Base-by-base conservation (phyloP, 345 rosid genomes). In the Cardamine resedifolia region DNA sequence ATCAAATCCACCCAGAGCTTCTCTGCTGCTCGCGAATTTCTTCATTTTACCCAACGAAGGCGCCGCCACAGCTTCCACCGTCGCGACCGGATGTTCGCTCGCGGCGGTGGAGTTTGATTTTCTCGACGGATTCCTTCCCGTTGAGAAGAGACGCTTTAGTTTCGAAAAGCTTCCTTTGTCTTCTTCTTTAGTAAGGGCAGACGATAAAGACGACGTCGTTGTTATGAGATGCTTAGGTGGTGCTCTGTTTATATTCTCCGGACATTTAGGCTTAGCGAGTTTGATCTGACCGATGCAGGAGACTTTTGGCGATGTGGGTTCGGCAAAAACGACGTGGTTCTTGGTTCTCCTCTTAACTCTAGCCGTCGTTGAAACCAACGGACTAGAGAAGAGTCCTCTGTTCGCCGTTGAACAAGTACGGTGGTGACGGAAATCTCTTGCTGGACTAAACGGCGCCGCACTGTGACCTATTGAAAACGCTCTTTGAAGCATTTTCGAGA, bases 261-360 rank as follows among this genome's bases (percentile, higher is more conserved):
- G 71, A 27, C 30, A 63, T 48, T 55, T 70, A 14, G 71, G 43
- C 41, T 70, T 76, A 5, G 59, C 51, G 66, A 34, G 75, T 82
- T 92, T 90, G 89, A 93, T 84, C 71, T 90, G 92, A 61, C 98
- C 98, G 80, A 93, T 90, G 79, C 98, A 93, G 0, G 98, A 93
- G 49, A 93, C 81, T 77, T 93, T 93, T 2, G 98, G 98, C 12
- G 98, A 93, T 7, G 85, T 83, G 8, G 98, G 98, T 56, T 90
- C 96, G 7, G 85, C 88, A 7, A 80, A 70, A 4, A 73, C 69
- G 10, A 53, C 81, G 51, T 70, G 79, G 48, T 72, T 73, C 58
- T 80, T 80, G 20, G 58, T 38, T 47, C 76, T 83, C 64, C 86
- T 81, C 23, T 26, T 53, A 61, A 2, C 60, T 53, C 89, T 81